Percentiles rank a stretch among this genome's conserved stretches.
These are phyloP conservation scores for Podospora fimiseda DNA, from an alignment of 495 filamentous ascomycete species.

Conservation along the genomic window DNA sequence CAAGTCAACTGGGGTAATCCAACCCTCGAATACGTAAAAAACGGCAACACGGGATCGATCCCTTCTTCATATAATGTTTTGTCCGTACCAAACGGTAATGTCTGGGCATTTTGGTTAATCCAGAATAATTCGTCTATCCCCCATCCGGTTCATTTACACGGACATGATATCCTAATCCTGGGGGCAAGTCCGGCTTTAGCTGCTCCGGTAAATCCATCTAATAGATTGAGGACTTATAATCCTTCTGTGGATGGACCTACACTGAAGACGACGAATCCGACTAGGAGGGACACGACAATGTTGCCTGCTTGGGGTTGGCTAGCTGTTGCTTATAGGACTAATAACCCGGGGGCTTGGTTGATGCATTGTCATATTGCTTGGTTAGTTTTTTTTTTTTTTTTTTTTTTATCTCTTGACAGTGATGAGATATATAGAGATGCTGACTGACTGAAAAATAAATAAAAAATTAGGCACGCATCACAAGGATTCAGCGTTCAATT, in stretches of 20 bases:
- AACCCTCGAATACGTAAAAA: slow-evolving; percentile 26
- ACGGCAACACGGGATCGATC: slow-evolving; percentile 23
- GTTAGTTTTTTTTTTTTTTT: slow-evolving; percentile 29
- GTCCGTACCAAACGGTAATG: slow-evolving; percentile 20
- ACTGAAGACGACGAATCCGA: slow-evolving; percentile 35
- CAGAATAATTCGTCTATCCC: slow-evolving; percentile 25
- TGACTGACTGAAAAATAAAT: no score
- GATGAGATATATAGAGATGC: not conserved
- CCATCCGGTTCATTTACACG: slow-evolving; percentile 54
- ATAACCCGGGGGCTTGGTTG: slow-evolving; percentile 43
- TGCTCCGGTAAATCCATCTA: slow-evolving; percentile 22
- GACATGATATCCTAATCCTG: slow-evolving; percentile 54
- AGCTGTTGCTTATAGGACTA: slow-evolving; percentile 40
- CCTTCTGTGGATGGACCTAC: slow-evolving; percentile 12
- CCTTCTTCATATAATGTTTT: slow-evolving; percentile 26
- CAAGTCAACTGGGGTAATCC: slow-evolving; percentile 31
- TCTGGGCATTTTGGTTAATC: slow-evolving; percentile 32
- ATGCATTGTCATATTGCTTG: slow-evolving; percentile 47
- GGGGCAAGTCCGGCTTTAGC: slow-evolving; percentile 14
- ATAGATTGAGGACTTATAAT: slow-evolving; percentile 37
- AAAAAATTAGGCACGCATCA: not conserved
- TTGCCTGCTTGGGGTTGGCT: slow-evolving; percentile 33
- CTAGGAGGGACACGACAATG: slow-evolving; percentile 31
- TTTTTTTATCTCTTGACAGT: not conserved
- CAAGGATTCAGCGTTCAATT: slow-evolving; percentile 6